phyloP scores from a whole-genome alignment of 345 rosid species.

The Rhodomyrtus tomentosa region DNA sequence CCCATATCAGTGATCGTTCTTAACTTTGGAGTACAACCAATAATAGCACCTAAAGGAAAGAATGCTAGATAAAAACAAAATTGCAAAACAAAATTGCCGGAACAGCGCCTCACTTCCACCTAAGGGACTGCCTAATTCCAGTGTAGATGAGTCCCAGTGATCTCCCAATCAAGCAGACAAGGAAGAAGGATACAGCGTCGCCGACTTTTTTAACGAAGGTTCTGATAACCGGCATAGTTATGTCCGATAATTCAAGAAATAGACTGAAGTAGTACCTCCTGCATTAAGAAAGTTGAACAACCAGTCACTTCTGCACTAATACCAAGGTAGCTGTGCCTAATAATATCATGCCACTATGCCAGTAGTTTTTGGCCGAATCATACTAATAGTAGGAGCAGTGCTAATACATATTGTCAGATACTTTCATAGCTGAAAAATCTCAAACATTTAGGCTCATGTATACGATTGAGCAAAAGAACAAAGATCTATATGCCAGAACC shows the following conservation, averaged over 20 bases:
- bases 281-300: not conserved
- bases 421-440: not conserved
- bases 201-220: conserved; percentile 57
- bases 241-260: conserved; percentile 77
- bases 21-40: not conserved
- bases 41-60: not conserved
- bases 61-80: not conserved
- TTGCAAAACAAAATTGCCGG: not conserved
- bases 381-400: not conserved
- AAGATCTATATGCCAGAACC: no score
- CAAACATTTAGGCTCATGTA: not conserved
- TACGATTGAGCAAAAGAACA: not conserved
- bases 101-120: conserved; percentile 58
- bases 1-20: not conserved
- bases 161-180: conserved; percentile 78
- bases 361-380: not conserved
- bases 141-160: conserved; percentile 82
- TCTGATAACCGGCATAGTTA: conserved; percentile 62
- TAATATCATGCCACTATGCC: not conserved
- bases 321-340: not conserved
- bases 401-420: not conserved
- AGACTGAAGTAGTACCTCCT: conserved; percentile 91
- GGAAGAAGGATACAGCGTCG: conserved; percentile 73
- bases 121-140: conserved; percentile 81
- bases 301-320: not conserved